A percentile compares a stretch with the other conserved stretches of the same genome.
These are phyloP conservation scores for Pugionium dolabratum DNA, from an alignment of 345 rosid genomes.

Conservation along the genomic window DNA sequence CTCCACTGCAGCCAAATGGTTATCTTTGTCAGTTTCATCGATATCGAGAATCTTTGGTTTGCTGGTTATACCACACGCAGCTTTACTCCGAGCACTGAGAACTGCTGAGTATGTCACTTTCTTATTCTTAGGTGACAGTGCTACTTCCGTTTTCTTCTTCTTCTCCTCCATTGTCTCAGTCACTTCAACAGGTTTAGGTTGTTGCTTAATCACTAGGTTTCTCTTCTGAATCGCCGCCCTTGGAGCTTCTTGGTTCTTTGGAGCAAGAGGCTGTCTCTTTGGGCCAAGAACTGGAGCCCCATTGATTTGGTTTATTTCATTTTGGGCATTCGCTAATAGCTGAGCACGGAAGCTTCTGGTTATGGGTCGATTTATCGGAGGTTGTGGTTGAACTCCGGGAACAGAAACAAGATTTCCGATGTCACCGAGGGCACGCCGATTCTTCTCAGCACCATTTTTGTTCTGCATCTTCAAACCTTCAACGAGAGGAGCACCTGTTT, in stretches of 20 bases:
- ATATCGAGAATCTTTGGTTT: constrained; percentile 55
- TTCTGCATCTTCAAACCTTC: constrained; percentile 51
- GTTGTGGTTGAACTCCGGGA: constrained; percentile 43
- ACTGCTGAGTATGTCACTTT: constrained; percentile 61
- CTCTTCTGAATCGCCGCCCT: constrained; percentile 27
- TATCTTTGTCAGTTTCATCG: constrained; percentile 62
- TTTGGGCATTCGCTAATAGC: constrained; percentile 37
- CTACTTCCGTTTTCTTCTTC: constrained; percentile 15
- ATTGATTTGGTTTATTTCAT: constrained; percentile 29
- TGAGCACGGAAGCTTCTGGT: constrained; percentile 42
- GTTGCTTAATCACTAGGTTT: constrained; percentile 31
- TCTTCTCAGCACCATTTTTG: constrained; percentile 63
- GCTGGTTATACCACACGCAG: constrained; percentile 60
- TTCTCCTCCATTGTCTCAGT: constrained; percentile 2
- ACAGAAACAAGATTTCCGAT: constrained; percentile 70
- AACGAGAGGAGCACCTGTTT: constrained; percentile 39
- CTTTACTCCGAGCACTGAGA: constrained; percentile 91
- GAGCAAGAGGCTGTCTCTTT: constrained; percentile 27
- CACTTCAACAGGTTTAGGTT: constrained; percentile 26
- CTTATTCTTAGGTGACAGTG: constrained; percentile 44
- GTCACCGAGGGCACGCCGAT: constrained; percentile 82
- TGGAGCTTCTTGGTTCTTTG: constrained; percentile 31
- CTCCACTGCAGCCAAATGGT: constrained; percentile 76
- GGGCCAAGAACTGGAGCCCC: constrained; percentile 31
- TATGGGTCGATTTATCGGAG: constrained; percentile 35